Evolutionary conservation across 208 protist genomes (phyloP), one percentile per base, ranked within the genome.

Genomic region (Leishmania tropica): DNA sequence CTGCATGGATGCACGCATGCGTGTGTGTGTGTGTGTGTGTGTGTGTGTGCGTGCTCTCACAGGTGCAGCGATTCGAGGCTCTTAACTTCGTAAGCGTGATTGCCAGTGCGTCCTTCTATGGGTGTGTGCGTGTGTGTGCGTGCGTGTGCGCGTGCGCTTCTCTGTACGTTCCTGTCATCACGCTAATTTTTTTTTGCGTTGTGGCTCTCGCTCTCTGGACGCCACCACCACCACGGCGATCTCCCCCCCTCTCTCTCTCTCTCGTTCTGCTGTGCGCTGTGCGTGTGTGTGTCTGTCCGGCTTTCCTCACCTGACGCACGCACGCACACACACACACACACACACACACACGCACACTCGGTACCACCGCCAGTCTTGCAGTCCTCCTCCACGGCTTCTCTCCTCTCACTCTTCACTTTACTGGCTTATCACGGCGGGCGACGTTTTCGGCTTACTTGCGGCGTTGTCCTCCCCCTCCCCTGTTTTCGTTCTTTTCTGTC

Each of bases 81-180:
- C 24, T 4, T 62, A 24, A 13, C 56, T 13, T 24, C 56, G 24
- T n/a, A n/a, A 31, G 8, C 56, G 56, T 62, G 31, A 45, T 17
- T 45, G 5, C 35, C n/a, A 28, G 3, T 40, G 31, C 19, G 10
- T 45, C 17, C n/a, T 70, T 70, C 11, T 70, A 0, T 45, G 56
- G 54, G 21, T 28, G 13, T 42, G n/a, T 68, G 28, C 8, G 31
- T 37, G 62, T 68, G 1, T 68, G 31, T 31, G n/a, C 19, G n/a
- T 68, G 62, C 3, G 42, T 42, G n/a, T 68, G 62, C 3, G 42
- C 42, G 42, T 19, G 28, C 64, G 11, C 35, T 37, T 70, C 56
- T 31, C 56, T 62, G 24, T 21, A 62, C 56, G 35, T 42, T 85
- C 11, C 76, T 60, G 81, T 78, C 80, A 51, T 76, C 47, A 10